A percentile compares a stretch with the other conserved stretches of the same genome.
These are phyloP conservation scores for Huntiella decipiens DNA, from an alignment of 2,329 filamentous ascomycete genomes.

Conservation along the genomic window DNA sequence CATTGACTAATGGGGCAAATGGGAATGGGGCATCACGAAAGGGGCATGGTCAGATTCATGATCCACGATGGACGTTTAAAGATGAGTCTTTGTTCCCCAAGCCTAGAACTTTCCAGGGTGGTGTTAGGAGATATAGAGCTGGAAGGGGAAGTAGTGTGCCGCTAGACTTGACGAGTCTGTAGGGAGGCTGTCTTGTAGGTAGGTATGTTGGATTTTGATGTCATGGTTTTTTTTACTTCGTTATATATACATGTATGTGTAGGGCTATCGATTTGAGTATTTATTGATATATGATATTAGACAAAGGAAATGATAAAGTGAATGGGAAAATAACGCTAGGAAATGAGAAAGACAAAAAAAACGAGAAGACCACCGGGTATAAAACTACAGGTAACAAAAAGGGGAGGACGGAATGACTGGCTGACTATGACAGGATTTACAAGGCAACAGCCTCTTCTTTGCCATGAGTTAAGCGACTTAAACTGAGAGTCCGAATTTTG, in stretches of 20 bases:
- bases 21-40: conserved; percentile 14
- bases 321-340: background rate
- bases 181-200: no score
- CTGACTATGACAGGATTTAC: background rate
- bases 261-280: background rate
- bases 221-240: background rate
- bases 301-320: background rate
- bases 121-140: conserved; percentile 62
- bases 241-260: no score
- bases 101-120: conserved; percentile 62
- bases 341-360: background rate
- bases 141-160: conserved; percentile 89
- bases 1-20: conserved; percentile 40
- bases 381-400: conserved; percentile 4
- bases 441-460: conserved; percentile 14
- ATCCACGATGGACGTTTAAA: conserved; percentile 73
- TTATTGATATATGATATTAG: background rate
- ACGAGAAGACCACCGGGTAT: conserved; percentile 7
- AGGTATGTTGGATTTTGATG: background rate
- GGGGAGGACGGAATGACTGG: background rate
- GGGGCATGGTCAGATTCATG: conserved; percentile 43
- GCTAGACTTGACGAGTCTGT: conserved; percentile 41
- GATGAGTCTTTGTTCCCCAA: conserved; percentile 66
- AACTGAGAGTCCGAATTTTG: no score
- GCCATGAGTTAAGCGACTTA: conserved; percentile 35